phyloP scores from a whole-genome alignment of 1,139 yeast species.

The Sugiyamaella pinicola region DNA sequence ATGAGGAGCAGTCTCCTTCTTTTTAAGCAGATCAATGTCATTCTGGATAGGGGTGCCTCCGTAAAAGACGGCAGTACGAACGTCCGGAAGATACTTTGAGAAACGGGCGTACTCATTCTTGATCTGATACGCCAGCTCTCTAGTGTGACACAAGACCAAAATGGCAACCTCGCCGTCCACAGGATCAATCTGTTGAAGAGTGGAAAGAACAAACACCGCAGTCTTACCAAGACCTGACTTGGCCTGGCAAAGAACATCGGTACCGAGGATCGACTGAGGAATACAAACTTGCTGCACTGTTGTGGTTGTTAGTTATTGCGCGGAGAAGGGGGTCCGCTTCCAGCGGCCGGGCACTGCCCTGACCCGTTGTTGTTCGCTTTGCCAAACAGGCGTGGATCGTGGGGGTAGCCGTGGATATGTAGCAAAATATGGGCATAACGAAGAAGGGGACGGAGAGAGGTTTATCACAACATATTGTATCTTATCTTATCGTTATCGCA shows the following conservation, averaged over 20 bases:
- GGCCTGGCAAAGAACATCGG: conserved; percentile 98
- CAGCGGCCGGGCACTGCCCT: conserved; percentile 6
- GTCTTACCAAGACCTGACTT: conserved; percentile 99
- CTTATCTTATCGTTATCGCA: too few species aligned
- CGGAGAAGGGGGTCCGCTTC: neutral
- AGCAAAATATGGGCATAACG: too few species aligned
- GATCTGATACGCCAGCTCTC: conserved; percentile 98
- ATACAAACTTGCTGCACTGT: conserved; percentile 96
- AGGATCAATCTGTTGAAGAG: conserved; percentile 96
- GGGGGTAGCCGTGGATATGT: neutral
- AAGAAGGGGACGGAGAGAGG: too few species aligned
- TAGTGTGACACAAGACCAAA: conserved; percentile 93
- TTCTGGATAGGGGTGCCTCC: conserved; percentile 91
- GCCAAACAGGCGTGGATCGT: neutral
- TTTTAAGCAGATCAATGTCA: conserved; percentile 85
- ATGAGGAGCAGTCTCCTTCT: conserved; percentile 94
- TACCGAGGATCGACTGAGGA: conserved; percentile 97
- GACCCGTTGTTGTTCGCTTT: neutral
- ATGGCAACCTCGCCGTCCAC: conserved; percentile 96
- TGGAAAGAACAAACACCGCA: conserved; percentile 94
- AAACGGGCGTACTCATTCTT: conserved; percentile 97
- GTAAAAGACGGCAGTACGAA: conserved; percentile 92
- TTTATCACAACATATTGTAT: too few species aligned
- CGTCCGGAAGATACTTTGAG: conserved; percentile 98
- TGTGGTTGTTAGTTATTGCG: conserved; percentile 29